phyloP scores from a whole-genome alignment of 164 flowering plant genomes.

The Taxillus chinensis region DNA sequence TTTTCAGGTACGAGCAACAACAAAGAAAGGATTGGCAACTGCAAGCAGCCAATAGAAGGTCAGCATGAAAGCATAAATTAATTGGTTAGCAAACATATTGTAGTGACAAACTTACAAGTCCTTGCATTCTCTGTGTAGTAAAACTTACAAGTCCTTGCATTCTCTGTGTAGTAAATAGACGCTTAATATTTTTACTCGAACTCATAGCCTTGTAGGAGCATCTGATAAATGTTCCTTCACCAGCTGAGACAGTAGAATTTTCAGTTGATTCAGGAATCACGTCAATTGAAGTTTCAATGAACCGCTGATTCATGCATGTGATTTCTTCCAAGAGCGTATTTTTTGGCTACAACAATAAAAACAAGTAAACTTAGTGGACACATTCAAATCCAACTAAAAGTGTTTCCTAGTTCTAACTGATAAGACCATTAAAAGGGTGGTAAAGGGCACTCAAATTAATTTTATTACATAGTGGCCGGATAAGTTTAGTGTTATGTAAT shows the following conservation, averaged over 20 bases:
- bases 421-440: too few species aligned
- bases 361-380: too few species aligned
- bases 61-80: neutral
- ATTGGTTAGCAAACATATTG: neutral
- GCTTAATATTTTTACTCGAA: neutral
- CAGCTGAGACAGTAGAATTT: neutral
- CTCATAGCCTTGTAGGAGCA: slow-evolving; percentile 10
- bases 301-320: slow-evolving; percentile 7
- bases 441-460: too few species aligned
- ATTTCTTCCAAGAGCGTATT: slow-evolving; percentile 11
- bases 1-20: slow-evolving; percentile 8
- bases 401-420: too few species aligned
- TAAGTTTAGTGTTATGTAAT: too few species aligned
- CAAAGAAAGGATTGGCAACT: slow-evolving; percentile 7
- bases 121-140: slow-evolving; percentile 1
- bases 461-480: too few species aligned
- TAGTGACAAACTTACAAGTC: neutral
- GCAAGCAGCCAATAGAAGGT: neutral
- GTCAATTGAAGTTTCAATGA: slow-evolving; percentile 9
- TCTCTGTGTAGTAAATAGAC: neutral
- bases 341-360: slow-evolving; percentile 3
- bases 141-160: slow-evolving; percentile 1
- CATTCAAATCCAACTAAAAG: too few species aligned
- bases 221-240: slow-evolving; percentile 5
- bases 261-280: neutral